Percentiles rank a stretch among this genome's conserved stretches.
phyloP scores from a whole-genome alignment of 345 rosid genomes.

The Erysimum cheiranthoides region DNA sequence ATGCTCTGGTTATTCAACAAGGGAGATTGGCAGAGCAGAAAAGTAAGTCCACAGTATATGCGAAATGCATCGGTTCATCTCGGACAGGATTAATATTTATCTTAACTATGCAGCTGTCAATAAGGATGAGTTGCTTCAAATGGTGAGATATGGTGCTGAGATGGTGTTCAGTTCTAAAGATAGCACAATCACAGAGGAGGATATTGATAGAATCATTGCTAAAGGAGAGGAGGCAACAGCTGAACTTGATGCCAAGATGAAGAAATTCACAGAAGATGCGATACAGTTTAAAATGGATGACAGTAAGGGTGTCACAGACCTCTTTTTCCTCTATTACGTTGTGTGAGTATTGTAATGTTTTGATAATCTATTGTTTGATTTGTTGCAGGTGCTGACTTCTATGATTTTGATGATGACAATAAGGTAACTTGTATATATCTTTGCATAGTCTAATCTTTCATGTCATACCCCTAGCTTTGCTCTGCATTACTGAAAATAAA shows the following conservation, averaged over 20 bases:
- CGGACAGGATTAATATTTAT: not conserved
- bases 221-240: slow-evolving; percentile 99
- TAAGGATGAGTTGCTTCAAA: slow-evolving; percentile 99
- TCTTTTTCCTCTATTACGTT: not conserved
- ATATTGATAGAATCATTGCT: slow-evolving; percentile 98
- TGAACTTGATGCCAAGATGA: slow-evolving; percentile 99
- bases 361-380: slow-evolving; percentile 25
- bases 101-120: slow-evolving; percentile 74
- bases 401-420: slow-evolving; percentile 93
- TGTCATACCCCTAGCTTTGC: slow-evolving; percentile 25
- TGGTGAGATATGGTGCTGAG: slow-evolving; percentile 99
- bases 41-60: slow-evolving; percentile 51
- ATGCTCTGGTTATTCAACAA: slow-evolving; percentile 98
- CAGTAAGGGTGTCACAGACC: slow-evolving; percentile 57
- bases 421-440: slow-evolving; percentile 54
- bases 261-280: slow-evolving; percentile 97
- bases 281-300: slow-evolving; percentile 98
- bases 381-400: slow-evolving; percentile 83
- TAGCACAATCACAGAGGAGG: slow-evolving; percentile 98
- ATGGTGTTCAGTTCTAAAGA: slow-evolving; percentile 99
- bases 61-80: slow-evolving; percentile 11
- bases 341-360: slow-evolving; percentile 7
- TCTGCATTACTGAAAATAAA: slow-evolving; percentile 3
- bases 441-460: slow-evolving; percentile 18
- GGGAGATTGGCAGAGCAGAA: slow-evolving; percentile 98